phyloP scores from a whole-genome alignment of 2,329 filamentous ascomycete genomes.

The Trichoderma hamatum region DNA sequence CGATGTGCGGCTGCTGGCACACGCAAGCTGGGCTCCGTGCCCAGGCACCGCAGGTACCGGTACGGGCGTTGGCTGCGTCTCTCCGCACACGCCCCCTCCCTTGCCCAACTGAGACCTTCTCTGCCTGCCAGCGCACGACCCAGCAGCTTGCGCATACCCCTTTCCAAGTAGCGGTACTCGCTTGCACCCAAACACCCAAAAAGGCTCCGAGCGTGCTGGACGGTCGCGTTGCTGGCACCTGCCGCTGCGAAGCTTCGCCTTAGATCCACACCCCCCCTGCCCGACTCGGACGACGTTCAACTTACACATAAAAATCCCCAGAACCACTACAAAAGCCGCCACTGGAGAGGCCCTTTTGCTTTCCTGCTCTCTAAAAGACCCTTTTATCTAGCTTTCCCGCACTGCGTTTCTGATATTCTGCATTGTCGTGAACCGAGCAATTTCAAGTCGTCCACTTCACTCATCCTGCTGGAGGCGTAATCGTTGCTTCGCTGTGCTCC shows the following conservation, averaged over 20 bases:
- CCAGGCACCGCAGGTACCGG: neutral
- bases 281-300: slow-evolving; percentile 21
- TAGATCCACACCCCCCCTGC: slow-evolving; percentile 23
- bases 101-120: neutral
- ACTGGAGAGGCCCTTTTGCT: slow-evolving; percentile 2
- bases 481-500: neutral
- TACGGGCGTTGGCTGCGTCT: neutral
- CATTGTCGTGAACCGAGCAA: neutral
- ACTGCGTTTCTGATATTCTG: neutral
- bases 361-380: neutral
- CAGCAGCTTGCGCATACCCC: neutral
- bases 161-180: neutral
- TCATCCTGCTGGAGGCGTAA: neutral
- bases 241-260: slow-evolving; percentile 11
- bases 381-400: slow-evolving; percentile 1
- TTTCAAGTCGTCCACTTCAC: neutral
- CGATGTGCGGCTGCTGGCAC: neutral
- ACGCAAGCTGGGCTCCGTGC: neutral
- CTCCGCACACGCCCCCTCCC: neutral
- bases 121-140: neutral
- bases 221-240: neutral
- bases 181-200: slow-evolving; percentile 7
- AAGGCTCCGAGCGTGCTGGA: neutral
- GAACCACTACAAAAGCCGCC: slow-evolving; percentile 25
- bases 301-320: slow-evolving; percentile 27